These are phyloP conservation scores for Acrocalymma vagum DNA, from an alignment of 2,329 filamentous ascomycete species.

Conservation along the genomic window DNA sequence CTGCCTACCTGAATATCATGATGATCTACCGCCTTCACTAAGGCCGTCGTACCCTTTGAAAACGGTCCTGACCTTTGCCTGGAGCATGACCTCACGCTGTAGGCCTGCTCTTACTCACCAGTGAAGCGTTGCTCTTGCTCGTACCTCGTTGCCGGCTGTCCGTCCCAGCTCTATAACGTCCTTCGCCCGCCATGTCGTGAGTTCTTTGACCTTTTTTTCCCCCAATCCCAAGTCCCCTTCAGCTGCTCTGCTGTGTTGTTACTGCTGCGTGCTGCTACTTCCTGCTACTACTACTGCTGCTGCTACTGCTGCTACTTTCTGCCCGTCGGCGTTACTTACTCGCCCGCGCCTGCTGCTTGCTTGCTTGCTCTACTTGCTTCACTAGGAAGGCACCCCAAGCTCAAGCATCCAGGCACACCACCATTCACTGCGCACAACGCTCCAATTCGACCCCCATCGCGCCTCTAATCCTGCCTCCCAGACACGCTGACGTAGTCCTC, in stretches of 20 bases:
- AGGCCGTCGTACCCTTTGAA: slow-evolving; percentile 40
- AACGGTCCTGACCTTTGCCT: slow-evolving; percentile 35
- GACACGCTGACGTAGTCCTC: slow-evolving; percentile 40
- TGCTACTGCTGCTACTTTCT: no score
- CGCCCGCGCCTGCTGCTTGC: slow-evolving; percentile 1
- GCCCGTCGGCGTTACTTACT: no score
- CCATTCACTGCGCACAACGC: neutral
- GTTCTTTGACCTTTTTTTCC: slow-evolving; percentile 32
- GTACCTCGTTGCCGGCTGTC: slow-evolving; percentile 30
- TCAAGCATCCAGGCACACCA: no score
- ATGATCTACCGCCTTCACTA: slow-evolving; percentile 45
- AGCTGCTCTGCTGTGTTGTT: neutral
- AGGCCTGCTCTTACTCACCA: slow-evolving; percentile 32
- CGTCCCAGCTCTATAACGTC: slow-evolving; percentile 26
- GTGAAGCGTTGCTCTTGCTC: slow-evolving; percentile 41
- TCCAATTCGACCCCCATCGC: neutral
- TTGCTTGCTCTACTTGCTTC: slow-evolving; percentile 5
- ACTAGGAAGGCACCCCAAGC: neutral
- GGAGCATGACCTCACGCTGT: slow-evolving; percentile 44
- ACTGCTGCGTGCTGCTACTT: neutral
- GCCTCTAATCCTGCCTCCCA: no score
- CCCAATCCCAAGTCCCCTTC: neutral
- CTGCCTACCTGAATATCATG: slow-evolving; percentile 48
- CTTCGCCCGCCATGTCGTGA: slow-evolving; percentile 48
- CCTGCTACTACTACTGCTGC: no score